Base-by-base conservation (phyloP, 192 early-diverging fungal species). In the Entomortierella beljakovae region DNA sequence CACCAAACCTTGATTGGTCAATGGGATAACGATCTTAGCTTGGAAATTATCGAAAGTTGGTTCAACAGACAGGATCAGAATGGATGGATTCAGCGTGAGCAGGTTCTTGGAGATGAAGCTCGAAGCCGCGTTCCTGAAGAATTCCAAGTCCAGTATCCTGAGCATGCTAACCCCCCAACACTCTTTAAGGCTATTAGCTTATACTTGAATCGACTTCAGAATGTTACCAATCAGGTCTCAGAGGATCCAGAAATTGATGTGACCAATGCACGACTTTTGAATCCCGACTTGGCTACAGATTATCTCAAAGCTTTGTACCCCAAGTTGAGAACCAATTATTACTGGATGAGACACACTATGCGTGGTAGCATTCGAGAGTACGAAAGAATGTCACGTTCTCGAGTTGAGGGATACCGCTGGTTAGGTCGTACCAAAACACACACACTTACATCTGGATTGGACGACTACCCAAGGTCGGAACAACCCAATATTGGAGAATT, bases 31-130 rank as follows among this genome's bases (percentile, higher is more conserved):
- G 93, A 95, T 70, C 81, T 98, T 63, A 92, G 95, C 68, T 62
- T 96, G 34, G 93, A 96, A 23, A 87, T 97, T 23, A 86, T 97
- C 37, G 83, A 84, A 40, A 89, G 90, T 71, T 98, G 95, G 97
- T 83, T 85, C 42, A 64, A 73, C 40, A 84, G 91, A 65, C 94
- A 96, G 77, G 94, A 97, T 61, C 80, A 83, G 18, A 66, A 87
- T 57, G 97, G 97, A 6, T 98, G 97, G 97, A 90, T 98, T n/a
- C 94, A 91, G 0, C 86, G 95, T 18, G 95, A 98, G 71, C 95
- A 97, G 81, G 97, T 98, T 65, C 81, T 98, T 23, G 97, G 97
- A 20, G 93, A 93, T 31, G 97, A 98, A 66, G 94, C 95, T 1
- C 86, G 95, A 28, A 95, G 93, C 82, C 95, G 83, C 72, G 88